Evolutionary conservation across 208 protist species (phyloP), one percentile per base, ranked within the genome.

Genomic region (Zelonia costaricensis): DNA sequence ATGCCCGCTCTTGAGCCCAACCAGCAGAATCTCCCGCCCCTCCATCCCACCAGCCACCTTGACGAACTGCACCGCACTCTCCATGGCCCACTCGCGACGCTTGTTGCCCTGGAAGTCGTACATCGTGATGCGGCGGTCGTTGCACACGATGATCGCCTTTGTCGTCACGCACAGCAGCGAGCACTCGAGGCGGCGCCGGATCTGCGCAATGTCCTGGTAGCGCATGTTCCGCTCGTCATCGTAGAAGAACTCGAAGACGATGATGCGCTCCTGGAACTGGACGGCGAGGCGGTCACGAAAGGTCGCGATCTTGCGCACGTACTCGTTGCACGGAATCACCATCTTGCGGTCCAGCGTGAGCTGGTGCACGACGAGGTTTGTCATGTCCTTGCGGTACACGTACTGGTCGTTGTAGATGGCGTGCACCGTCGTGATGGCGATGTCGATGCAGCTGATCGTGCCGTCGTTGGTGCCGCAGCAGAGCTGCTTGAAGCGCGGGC

Each of bases 351-450:
- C 92, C 2, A 91, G 66, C 7, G 86, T 84, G 47, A 98, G 78
- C 53, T 98, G 84, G 73, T 99, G 97, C 16, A 99, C 78, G 12
- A 99, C 74, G 16, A 99, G 92, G 51, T 98, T 88, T 28, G 97
- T 99, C 90, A 99, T 95, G 46, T 84, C 82, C 18, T 98, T 95
- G 33, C 98, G 86, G 63, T 84, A 97, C 10, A 98, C 94, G 78
- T 99, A 99, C 56, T 96, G 87, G 64, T 98, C 94, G 43, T 90
- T 62, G 68, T 98, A 98, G 49, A 98, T 86, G 66, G 93, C 86
- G 61, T 98, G 96, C 16, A 98, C 93, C 1, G 93, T 94, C 15
- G 66, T 82, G 57, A 97, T 81, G 30, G 69, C 43, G 33, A 98
- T 78, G 57, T 98, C 84, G 61, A 97, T 83, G 59, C 83, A 76